Conservation (phyloP, 2,329 filamentous ascomycete species). For the Ophidiomyces ophidiicola region DNA sequence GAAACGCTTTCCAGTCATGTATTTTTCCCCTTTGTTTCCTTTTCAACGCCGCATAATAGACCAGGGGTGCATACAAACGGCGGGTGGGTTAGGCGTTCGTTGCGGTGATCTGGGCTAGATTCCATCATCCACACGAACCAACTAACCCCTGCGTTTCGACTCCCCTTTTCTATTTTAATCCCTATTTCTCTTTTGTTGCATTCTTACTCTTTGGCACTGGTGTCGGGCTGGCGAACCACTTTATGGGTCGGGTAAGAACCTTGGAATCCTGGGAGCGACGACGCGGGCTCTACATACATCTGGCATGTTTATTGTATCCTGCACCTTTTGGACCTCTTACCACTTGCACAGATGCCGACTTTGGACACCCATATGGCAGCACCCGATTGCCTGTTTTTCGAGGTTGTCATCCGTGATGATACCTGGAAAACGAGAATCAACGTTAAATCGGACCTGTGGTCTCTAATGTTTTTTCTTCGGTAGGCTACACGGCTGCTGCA, state of each 20-base stretch:
- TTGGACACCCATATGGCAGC: slow-evolving; percentile 6
- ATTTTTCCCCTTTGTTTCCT: slow-evolving; percentile 24
- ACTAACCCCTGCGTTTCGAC: slow-evolving; percentile 16
- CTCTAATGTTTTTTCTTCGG: not conserved
- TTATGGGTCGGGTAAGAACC: slow-evolving; percentile 15
- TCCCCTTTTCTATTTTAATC: slow-evolving; percentile 23
- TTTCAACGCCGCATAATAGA: slow-evolving; percentile 23
- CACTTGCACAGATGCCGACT: slow-evolving; percentile 10
- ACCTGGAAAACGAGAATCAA: slow-evolving; percentile 9
- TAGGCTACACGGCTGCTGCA: not conserved
- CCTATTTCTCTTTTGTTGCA: slow-evolving; percentile 21
- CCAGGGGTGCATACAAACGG: slow-evolving; percentile 11
- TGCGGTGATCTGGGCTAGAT: slow-evolving; percentile 16
- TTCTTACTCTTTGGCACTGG: slow-evolving; percentile 25
- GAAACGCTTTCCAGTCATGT: slow-evolving; percentile 24
- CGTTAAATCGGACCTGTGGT: slow-evolving; percentile 10
- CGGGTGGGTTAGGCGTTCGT: too few relatives aligned
- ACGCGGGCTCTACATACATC: slow-evolving; percentile 22
- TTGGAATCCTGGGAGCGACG: slow-evolving; percentile 14
- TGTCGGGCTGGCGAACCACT: slow-evolving; percentile 27
- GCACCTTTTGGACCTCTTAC: slow-evolving; percentile 12
- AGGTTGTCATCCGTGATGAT: slow-evolving; percentile 6
- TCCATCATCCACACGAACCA: slow-evolving; percentile 9
- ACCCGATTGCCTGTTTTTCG: slow-evolving; percentile 2
- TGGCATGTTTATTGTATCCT: slow-evolving; percentile 25